Evolutionary conservation across 169 alveolate species (phyloP).

Genomic region (Nephromyces sp.): DNA sequence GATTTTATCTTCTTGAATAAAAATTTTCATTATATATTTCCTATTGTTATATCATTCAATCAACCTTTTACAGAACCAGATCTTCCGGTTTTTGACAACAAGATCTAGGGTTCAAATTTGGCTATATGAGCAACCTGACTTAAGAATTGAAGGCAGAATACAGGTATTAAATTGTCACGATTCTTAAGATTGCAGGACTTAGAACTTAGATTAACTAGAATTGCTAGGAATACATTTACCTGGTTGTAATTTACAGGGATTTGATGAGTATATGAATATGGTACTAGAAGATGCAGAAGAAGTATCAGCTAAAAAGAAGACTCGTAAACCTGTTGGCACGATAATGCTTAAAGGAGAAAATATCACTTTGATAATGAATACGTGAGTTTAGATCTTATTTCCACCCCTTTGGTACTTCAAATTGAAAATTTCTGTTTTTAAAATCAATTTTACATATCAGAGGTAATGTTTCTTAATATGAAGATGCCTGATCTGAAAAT

Average conservation of each 20-base stretch:
- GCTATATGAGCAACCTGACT: constrained; percentile 81
- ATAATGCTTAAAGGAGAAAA: constrained; percentile 87
- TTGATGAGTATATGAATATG: constrained; percentile 91
- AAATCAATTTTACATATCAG: too few species aligned
- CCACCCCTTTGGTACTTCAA: too few species aligned
- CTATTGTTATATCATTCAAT: too few species aligned
- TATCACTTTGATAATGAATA: constrained; percentile 69
- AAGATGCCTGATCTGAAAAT: too few species aligned
- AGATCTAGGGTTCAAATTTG: constrained; percentile 85
- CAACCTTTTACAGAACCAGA: constrained; percentile 71
- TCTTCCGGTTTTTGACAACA: constrained; percentile 80
- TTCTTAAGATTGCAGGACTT: neutral
- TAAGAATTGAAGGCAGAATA: constrained; percentile 81
- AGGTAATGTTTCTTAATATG: too few species aligned
- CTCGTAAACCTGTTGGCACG: constrained; percentile 72
- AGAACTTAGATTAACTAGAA: too few species aligned
- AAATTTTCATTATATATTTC: too few species aligned
- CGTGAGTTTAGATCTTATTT: constrained; percentile 13
- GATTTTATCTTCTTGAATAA: too few species aligned
- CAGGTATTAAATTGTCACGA: neutral
- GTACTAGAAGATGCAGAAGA: constrained; percentile 88
- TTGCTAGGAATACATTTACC: too few species aligned
- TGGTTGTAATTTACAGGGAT: constrained; percentile 80
- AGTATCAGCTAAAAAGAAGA: constrained; percentile 69
- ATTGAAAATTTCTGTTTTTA: too few species aligned